Percentiles rank a stretch among this genome's conserved stretches.
Conservation (phyloP, 345 rosid genomes). For the Orychophragmus violaceus region DNA sequence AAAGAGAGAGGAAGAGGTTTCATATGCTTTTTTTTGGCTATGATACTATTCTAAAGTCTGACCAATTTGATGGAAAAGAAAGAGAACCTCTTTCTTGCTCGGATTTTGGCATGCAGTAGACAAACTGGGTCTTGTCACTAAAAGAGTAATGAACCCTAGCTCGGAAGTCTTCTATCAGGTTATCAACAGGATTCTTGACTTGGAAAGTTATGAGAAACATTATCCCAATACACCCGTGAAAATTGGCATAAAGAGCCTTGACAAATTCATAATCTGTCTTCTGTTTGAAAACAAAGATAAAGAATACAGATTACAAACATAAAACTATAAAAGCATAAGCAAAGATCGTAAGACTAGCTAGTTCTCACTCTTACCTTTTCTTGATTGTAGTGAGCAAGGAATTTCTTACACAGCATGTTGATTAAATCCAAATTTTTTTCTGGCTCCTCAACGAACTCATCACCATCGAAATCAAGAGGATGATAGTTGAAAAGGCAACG, state of each 20-base stretch:
- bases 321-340: too few species aligned
- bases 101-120: neutral
- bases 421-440: neutral
- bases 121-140: neutral
- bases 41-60: too few species aligned
- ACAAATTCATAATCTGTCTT: neutral
- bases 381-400: neutral
- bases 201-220: neutral
- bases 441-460: neutral
- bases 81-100: neutral
- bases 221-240: neutral
- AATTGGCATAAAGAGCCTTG: neutral
- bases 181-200: neutral
- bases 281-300: neutral
- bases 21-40: too few species aligned
- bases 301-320: too few species aligned
- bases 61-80: too few species aligned
- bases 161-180: neutral
- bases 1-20: too few species aligned
- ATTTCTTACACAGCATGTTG: neutral
- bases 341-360: too few species aligned
- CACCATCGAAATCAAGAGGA: neutral
- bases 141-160: neutral
- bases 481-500: neutral
- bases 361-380: neutral